Conservation (phyloP, 139 green algal genomes). For the Chlamydomonas sphaeroides region DNA sequence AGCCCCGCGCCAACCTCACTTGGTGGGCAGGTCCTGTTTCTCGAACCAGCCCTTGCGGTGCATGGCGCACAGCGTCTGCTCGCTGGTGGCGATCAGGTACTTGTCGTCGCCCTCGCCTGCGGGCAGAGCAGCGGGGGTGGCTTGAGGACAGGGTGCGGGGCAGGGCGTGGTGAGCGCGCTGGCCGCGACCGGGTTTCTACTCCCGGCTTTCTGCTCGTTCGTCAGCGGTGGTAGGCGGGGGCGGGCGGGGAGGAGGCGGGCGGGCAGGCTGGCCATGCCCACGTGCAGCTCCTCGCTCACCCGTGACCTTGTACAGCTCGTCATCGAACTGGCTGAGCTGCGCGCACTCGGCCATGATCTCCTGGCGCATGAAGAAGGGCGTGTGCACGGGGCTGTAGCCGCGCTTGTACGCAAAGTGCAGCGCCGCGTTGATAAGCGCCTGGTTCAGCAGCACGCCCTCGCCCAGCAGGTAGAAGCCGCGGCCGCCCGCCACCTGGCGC, state of each 20-base stretch:
- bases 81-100: slow-evolving; percentile 98
- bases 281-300: no score
- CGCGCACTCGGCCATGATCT: slow-evolving; percentile 98
- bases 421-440: slow-evolving; percentile 71
- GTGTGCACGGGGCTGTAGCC: slow-evolving; percentile 93
- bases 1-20: slow-evolving; percentile 9
- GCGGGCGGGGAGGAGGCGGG: no score
- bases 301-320: slow-evolving; percentile 92
- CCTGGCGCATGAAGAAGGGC: slow-evolving; percentile 85
- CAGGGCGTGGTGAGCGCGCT: no score
- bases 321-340: slow-evolving; percentile 99
- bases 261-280: no score
- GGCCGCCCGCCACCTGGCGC: slow-evolving; percentile 78
- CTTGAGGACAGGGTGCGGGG: no score
- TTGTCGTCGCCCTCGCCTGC: slow-evolving; percentile 98
- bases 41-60: slow-evolving; percentile 96
- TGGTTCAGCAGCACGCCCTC: slow-evolving; percentile 98
- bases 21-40: slow-evolving; percentile 76
- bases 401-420: slow-evolving; percentile 76
- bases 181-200: no score
- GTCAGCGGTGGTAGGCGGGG: no score
- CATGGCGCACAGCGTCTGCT: slow-evolving; percentile 97
- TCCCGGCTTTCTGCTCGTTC: no score
- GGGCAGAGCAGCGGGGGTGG: no score
- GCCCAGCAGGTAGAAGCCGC: slow-evolving; percentile 94